phyloP scores from a whole-genome alignment of 805 yeast species.

The Candida palmyrensis region DNA sequence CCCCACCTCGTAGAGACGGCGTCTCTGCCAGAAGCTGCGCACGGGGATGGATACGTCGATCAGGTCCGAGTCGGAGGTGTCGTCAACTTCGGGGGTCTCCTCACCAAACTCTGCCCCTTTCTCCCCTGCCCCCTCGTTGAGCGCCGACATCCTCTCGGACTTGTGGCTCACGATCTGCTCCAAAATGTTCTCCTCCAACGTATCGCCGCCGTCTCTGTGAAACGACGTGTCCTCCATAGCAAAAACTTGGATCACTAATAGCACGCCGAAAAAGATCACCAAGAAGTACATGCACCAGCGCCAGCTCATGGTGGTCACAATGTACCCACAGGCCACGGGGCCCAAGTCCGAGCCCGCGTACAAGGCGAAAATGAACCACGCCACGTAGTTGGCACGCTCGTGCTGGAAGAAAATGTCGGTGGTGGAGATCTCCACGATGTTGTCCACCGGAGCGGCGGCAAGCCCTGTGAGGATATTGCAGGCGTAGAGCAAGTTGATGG shows the following conservation, averaged over 20 bases:
- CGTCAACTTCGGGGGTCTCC: neutral
- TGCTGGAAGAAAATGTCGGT: conserved; percentile 43
- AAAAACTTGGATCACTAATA: conserved; percentile 27
- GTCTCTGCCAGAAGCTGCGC: conserved; percentile 33
- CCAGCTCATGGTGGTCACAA: conserved; percentile 35
- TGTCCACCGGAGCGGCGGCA: conserved; percentile 39
- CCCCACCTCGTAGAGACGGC: conserved; percentile 32
- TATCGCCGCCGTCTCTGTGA: conserved; percentile 17
- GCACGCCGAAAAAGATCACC: conserved; percentile 25
- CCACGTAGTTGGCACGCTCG: conserved; percentile 30
- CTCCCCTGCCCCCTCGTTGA: neutral
- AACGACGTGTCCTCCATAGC: conserved; percentile 44
- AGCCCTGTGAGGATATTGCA: conserved; percentile 23
- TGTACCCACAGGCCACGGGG: conserved; percentile 41
- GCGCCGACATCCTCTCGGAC: neutral
- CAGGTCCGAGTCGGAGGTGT: neutral
- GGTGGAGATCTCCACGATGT: conserved; percentile 42
- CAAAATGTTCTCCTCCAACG: conserved; percentile 25
- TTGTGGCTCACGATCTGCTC: conserved; percentile 17
- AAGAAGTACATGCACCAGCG: conserved; percentile 32
- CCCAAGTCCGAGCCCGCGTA: conserved; percentile 41
- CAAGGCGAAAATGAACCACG: conserved; percentile 33
- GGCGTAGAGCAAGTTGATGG: conserved; percentile 15
- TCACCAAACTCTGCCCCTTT: neutral
- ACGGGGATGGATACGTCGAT: conserved; percentile 10